A percentile compares a stretch with the other conserved stretches of the same genome.
These are phyloP conservation scores for Cutaneotrichosporon spelunceum DNA, from an alignment of 1,284 basidiomycete species.

Conservation along the genomic window DNA sequence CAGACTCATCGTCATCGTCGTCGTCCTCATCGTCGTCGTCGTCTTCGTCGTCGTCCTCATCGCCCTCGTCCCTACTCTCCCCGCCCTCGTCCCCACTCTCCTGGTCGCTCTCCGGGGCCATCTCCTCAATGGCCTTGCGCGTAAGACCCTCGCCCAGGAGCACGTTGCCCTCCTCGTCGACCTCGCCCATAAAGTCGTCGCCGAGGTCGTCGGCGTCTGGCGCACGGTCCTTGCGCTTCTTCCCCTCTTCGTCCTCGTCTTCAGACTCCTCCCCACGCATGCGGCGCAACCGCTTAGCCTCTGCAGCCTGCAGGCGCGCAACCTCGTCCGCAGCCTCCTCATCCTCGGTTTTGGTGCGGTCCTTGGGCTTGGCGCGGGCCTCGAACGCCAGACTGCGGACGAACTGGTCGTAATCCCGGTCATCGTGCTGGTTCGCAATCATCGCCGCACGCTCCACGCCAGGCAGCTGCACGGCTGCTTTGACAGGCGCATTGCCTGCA, in stretches of 20 bases:
- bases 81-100: conserved; percentile 36
- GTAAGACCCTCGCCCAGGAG: conserved; percentile 57
- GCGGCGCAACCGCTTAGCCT: conserved; percentile 70
- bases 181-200: conserved; percentile 68
- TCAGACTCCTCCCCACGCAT: conserved; percentile 80
- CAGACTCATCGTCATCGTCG: conserved; percentile 35
- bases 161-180: conserved; percentile 56
- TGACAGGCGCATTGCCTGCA: conserved; percentile 57
- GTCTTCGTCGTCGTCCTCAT: conserved; percentile 37
- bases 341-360: conserved; percentile 94
- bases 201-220: conserved; percentile 75
- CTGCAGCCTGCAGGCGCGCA: conserved; percentile 78
- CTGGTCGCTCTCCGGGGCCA: conserved; percentile 38
- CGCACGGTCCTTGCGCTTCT: conserved; percentile 34
- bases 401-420: conserved; percentile 75
- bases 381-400: conserved; percentile 93
- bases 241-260: conserved; percentile 58
- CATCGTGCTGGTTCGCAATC: conserved; percentile 40
- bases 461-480: conserved; percentile 42
- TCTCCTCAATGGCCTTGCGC: conserved; percentile 45
- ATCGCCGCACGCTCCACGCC: conserved; percentile 52
- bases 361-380: conserved; percentile 86
- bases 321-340: conserved; percentile 88
- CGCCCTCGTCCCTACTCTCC: conserved; percentile 32
- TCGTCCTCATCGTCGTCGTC: conserved; percentile 39